phyloP scores from a whole-genome alignment of 1,284 basidiomycete species.

The Cyathus pygmaeus region DNA sequence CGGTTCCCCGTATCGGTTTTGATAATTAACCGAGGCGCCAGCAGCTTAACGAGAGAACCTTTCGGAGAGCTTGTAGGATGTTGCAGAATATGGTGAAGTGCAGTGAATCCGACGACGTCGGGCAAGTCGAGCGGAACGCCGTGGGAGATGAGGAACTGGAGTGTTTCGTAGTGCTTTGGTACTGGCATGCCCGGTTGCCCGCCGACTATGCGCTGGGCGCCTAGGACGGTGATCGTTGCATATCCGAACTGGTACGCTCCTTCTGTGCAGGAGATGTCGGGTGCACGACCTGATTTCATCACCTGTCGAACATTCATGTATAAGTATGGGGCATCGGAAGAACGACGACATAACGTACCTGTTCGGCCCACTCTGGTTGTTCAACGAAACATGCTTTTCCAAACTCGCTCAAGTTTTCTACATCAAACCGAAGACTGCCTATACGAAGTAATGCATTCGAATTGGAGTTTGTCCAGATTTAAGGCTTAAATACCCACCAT shows the following conservation, averaged over 20 bases:
- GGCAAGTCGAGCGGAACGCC: conserved; percentile 50
- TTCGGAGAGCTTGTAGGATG: conserved; percentile 35
- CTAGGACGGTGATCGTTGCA: conserved; percentile 46
- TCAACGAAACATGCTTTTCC: too few species aligned
- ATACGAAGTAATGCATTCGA: too few species aligned
- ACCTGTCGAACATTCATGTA: too few species aligned
- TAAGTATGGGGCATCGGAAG: too few species aligned
- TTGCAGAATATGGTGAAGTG: conserved; percentile 49
- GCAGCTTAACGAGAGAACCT: conserved; percentile 16
- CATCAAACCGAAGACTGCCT: too few species aligned
- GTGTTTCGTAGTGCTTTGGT: conserved; percentile 37
- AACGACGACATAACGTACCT: too few species aligned
- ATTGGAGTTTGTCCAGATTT: too few species aligned
- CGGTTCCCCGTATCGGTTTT: conserved; percentile 54
- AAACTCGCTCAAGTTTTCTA: too few species aligned
- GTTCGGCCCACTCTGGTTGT: too few species aligned
- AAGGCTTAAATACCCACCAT: too few species aligned
- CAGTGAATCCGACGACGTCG: conserved; percentile 57
- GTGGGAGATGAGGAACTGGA: conserved; percentile 48
- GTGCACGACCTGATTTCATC: not conserved
- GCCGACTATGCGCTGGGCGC: conserved; percentile 42
- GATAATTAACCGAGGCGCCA: conserved; percentile 52
- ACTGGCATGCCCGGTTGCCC: conserved; percentile 2
- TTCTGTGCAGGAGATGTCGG: conserved; percentile 33
- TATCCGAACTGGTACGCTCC: conserved; percentile 55